phyloP scores from a whole-genome alignment of 129 eudicot genomes.

The Cynara cardunculus region DNA sequence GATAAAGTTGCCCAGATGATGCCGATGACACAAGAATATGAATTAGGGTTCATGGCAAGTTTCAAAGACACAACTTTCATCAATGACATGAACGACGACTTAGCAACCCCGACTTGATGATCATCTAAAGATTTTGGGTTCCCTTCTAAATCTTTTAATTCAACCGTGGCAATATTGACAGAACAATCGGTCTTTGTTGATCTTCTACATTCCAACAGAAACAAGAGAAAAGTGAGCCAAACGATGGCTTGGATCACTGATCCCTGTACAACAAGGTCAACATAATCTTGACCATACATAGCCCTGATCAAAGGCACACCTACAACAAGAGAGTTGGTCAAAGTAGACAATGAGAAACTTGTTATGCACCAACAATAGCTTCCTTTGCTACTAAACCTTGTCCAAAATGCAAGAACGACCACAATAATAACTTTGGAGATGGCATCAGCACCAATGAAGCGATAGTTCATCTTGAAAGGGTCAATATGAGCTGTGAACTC shows the following conservation, averaged over 20 bases:
- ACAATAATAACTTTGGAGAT: conserved; percentile 74
- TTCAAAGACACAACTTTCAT: conserved; percentile 57
- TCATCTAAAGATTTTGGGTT: conserved; percentile 1
- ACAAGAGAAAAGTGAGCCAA: conserved; percentile 63
- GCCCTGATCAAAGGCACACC: conserved; percentile 73
- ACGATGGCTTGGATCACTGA: conserved; percentile 70
- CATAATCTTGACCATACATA: conserved; percentile 67
- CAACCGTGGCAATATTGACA: background rate
- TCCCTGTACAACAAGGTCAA: conserved; percentile 67
- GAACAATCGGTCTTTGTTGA: conserved; percentile 29
- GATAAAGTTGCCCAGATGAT: conserved; percentile 70
- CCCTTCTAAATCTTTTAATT: conserved; percentile 43
- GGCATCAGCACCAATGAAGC: conserved; percentile 59
- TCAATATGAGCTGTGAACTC: conserved; percentile 75
- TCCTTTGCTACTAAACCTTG: conserved; percentile 66
- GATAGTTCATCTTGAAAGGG: conserved; percentile 68
- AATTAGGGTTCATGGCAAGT: conserved; percentile 67
- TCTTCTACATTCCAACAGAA: conserved; percentile 61
- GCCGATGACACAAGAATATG: conserved; percentile 73
- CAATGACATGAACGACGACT: conserved; percentile 40
- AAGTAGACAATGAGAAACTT: conserved; percentile 66
- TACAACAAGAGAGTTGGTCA: conserved; percentile 79
- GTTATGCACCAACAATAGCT: conserved; percentile 85
- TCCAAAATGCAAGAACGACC: conserved; percentile 56
- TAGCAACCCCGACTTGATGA: conserved; percentile 5